Evolutionary conservation across 768 basidiomycete genomes (phyloP).

Genomic region (Kwoniella europaea): DNA sequence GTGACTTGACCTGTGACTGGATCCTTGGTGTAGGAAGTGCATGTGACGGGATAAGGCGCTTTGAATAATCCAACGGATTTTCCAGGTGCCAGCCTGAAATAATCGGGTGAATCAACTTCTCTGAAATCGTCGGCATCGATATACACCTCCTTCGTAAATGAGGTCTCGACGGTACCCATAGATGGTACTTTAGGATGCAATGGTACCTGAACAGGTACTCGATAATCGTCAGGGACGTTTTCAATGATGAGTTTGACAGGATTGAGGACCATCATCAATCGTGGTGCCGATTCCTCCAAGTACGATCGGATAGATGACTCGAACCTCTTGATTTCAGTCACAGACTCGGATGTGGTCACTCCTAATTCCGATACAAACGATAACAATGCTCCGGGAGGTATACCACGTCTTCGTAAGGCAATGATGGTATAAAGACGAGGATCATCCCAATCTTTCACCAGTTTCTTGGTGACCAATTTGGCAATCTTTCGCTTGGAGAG

Average conservation of each 20-base stretch:
- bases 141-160: constrained; percentile 82
- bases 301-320: constrained; percentile 87
- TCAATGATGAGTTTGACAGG: constrained; percentile 91
- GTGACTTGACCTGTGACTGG: constrained; percentile 71
- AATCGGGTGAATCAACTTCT: constrained; percentile 81
- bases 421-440: constrained; percentile 96
- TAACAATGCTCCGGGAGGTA: constrained; percentile 94
- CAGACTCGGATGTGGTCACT: constrained; percentile 81
- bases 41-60: constrained; percentile 88
- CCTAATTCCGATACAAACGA: constrained; percentile 93
- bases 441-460: constrained; percentile 95
- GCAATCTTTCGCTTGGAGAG: constrained; percentile 96
- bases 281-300: constrained; percentile 83
- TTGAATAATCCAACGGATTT: constrained; percentile 97
- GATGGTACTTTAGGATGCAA: constrained; percentile 91
- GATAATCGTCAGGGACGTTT: constrained; percentile 85
- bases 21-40: constrained; percentile 84
- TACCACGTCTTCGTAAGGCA: constrained; percentile 88
- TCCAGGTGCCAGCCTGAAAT: constrained; percentile 95
- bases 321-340: constrained; percentile 85
- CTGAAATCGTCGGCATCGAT: constrained; percentile 96
- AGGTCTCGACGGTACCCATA: constrained; percentile 75
- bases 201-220: constrained; percentile 82
- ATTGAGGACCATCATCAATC: constrained; percentile 85
- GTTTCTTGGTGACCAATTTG: constrained; percentile 78